Conservation (phyloP, 495 filamentous ascomycete species). For the Trichoderma erinaceum region DNA sequence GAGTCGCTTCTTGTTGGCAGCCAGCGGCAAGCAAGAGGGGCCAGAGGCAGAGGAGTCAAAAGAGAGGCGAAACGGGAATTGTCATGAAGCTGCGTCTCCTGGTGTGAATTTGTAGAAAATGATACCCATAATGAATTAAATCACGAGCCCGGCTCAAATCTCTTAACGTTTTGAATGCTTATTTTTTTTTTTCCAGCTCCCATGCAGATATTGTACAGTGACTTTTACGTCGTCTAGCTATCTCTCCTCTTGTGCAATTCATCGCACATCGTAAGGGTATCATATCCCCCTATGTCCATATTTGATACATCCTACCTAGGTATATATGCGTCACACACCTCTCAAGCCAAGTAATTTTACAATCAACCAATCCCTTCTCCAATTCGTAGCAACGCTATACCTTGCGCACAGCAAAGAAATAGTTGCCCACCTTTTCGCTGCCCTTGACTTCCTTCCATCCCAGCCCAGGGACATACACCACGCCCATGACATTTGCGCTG, state of each 20-base stretch:
- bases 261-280: not conserved
- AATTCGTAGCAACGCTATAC: conserved; percentile 9
- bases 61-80: not conserved
- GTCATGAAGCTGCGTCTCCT: not conserved
- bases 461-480: conserved; percentile 81
- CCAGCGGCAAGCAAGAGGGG: not conserved
- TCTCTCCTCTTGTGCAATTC: not conserved
- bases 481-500: conserved; percentile 62
- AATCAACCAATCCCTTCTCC: no score
- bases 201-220: not conserved
- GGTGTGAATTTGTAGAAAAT: not conserved
- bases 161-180: not conserved
- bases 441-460: conserved; percentile 84
- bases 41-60: not conserved
- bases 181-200: not conserved
- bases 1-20: conserved; percentile 12
- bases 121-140: conserved; percentile 3
- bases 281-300: not conserved
- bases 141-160: not conserved
- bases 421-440: conserved; percentile 87
- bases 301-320: not conserved
- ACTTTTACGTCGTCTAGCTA: not conserved
- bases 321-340: not conserved
- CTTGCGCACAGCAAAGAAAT: conserved; percentile 86
- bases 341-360: no score